Evolutionary conservation across 768 basidiomycete species (phyloP).

Genomic region (Russula foetens): DNA sequence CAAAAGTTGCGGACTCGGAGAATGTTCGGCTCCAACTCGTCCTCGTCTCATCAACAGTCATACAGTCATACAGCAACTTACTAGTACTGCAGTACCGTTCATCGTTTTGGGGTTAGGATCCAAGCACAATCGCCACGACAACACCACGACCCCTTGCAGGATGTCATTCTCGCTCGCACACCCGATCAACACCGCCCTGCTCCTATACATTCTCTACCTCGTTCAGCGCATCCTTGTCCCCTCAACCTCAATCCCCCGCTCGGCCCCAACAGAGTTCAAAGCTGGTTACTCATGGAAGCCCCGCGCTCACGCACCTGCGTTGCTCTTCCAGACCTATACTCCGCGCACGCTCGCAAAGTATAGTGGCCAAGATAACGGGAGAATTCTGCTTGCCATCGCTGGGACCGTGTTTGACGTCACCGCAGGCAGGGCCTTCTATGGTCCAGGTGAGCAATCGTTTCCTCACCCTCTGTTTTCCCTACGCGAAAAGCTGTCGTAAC

Average conservation of each 20-base stretch:
- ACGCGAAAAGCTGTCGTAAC: neutral
- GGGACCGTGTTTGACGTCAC: slow-evolving; percentile 92
- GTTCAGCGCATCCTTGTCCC: slow-evolving; percentile 71
- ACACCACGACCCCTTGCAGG: neutral
- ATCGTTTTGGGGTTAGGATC: neutral
- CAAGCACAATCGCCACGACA: neutral
- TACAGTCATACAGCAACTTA: too few species aligned
- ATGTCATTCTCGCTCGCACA: slow-evolving; percentile 47
- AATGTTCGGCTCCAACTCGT: neutral
- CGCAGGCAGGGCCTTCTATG: slow-evolving; percentile 85
- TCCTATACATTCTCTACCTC: slow-evolving; percentile 72
- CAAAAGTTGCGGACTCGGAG: neutral
- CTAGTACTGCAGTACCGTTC: too few species aligned
- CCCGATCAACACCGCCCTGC: slow-evolving; percentile 71
- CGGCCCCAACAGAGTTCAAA: slow-evolving; percentile 63
- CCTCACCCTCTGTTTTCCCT: neutral
- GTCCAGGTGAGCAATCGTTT: slow-evolving; percentile 58
- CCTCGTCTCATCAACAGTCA: too few species aligned
- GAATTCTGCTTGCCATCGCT: slow-evolving; percentile 82
- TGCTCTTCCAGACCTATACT: slow-evolving; percentile 72
- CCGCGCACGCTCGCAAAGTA: slow-evolving; percentile 66
- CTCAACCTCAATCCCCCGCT: slow-evolving; percentile 39
- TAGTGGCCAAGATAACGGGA: slow-evolving; percentile 51
- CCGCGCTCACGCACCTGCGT: slow-evolving; percentile 65
- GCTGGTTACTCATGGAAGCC: slow-evolving; percentile 91